These are phyloP conservation scores for Calonectria hawksworthii DNA, from an alignment of 2,329 filamentous ascomycete species.

Conservation along the genomic window DNA sequence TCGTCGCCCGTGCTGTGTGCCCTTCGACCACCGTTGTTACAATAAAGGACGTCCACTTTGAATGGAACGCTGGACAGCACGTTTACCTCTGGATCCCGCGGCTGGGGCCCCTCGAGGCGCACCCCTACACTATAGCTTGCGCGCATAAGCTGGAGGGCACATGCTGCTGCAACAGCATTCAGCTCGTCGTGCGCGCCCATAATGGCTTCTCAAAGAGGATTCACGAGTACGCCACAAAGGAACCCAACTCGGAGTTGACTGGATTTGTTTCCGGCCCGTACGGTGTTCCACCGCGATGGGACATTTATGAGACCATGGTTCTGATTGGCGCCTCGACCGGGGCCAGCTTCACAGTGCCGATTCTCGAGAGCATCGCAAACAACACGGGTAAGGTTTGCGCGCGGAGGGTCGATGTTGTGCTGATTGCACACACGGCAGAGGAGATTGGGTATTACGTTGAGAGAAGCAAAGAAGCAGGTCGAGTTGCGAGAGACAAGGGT, in stretches of 20 bases:
- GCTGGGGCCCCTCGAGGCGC: conserved; percentile 67
- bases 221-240: conserved; percentile 60
- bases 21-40: conserved; percentile 69
- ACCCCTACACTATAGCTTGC: conserved; percentile 74
- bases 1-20: conserved; percentile 63
- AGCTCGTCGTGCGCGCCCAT: conserved; percentile 70
- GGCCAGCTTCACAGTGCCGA: conserved; percentile 72
- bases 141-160: conserved; percentile 64
- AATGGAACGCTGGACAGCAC: conserved; percentile 72
- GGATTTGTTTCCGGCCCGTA: conserved; percentile 69
- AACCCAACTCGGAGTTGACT: conserved; percentile 47
- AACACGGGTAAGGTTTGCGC: conserved; percentile 60
- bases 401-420: conserved; percentile 66
- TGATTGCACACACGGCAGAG: conserved; percentile 65
- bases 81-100: conserved; percentile 72
- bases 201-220: conserved; percentile 70
- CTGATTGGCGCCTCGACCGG: conserved; percentile 74
- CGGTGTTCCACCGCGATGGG: conserved; percentile 68
- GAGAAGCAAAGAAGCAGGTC: conserved; percentile 60
- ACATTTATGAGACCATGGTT: conserved; percentile 71
- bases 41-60: conserved; percentile 71
- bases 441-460: conserved; percentile 70
- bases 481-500: conserved; percentile 57
- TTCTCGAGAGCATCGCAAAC: conserved; percentile 68
- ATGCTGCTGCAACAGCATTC: conserved; percentile 71